Conservation (phyloP, 306 rosid genomes). For the Acacia confusa region DNA sequence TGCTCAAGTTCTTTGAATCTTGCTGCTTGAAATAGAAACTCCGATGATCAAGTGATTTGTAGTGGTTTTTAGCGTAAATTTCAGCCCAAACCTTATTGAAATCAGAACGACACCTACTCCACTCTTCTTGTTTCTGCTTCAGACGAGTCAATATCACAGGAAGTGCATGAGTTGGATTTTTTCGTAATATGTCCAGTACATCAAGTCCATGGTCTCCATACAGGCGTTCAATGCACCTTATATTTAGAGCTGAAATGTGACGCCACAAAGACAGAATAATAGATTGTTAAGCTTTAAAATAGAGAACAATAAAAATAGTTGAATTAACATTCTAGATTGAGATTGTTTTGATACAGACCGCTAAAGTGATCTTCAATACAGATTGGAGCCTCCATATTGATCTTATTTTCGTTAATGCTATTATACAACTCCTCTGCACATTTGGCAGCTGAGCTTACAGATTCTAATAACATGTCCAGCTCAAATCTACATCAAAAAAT, state of each 20-base stretch:
- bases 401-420: slow-evolving; percentile 61
- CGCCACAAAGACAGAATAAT: slow-evolving; percentile 18
- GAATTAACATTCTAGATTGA: slow-evolving; percentile 22
- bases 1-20: slow-evolving; percentile 93
- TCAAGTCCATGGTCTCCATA: slow-evolving; percentile 99
- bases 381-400: slow-evolving; percentile 55
- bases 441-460: slow-evolving; percentile 86
- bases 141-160: slow-evolving; percentile 89
- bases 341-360: slow-evolving; percentile 53
- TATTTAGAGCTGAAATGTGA: slow-evolving; percentile 64
- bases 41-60: slow-evolving; percentile 97
- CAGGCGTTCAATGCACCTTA: slow-evolving; percentile 96
- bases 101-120: slow-evolving; percentile 90
- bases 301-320: neutral
- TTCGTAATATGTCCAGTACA: slow-evolving; percentile 86
- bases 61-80: slow-evolving; percentile 90
- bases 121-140: slow-evolving; percentile 98
- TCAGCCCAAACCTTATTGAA: slow-evolving; percentile 99
- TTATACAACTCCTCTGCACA: slow-evolving; percentile 82
- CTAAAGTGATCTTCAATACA: slow-evolving; percentile 82
- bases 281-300: slow-evolving; percentile 9
- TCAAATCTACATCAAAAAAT: slow-evolving; percentile 69
- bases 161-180: slow-evolving; percentile 72
- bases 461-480: slow-evolving; percentile 94
- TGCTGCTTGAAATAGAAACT: slow-evolving; percentile 99